Percentiles rank a stretch among this genome's conserved stretches.
These are phyloP conservation scores for Pseudisothecium myosuroides DNA, from an alignment of 225 moss, liverwort and hornwort species.

Conservation along the genomic window DNA sequence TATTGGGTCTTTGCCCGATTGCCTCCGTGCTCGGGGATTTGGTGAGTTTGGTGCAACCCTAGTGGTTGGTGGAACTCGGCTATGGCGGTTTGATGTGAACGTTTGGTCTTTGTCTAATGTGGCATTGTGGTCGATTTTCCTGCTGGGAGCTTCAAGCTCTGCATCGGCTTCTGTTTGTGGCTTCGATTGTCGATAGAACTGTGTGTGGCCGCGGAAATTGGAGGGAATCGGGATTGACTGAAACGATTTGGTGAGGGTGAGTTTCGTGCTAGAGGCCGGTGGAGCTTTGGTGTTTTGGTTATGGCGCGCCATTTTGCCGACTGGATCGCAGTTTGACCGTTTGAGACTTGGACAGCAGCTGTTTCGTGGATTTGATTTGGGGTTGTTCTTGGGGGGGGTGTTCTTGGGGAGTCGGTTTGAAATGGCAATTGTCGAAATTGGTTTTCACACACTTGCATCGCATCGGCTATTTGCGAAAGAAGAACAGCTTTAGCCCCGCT, in stretches of 20 bases:
- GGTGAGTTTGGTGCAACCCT: constrained; percentile 13
- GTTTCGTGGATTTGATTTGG: background rate
- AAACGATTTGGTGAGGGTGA: background rate
- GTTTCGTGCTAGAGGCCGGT: background rate
- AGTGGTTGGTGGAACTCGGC: background rate
- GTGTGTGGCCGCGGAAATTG: background rate
- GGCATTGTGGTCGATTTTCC: background rate
- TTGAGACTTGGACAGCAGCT: background rate
- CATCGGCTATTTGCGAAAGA: background rate
- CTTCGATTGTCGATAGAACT: background rate
- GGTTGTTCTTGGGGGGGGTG: background rate
- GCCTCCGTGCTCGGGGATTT: background rate
- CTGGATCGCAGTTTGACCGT: background rate
- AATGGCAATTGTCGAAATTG: background rate
- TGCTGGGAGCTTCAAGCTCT: background rate
- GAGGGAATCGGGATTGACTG: background rate
- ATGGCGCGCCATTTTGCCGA: background rate
- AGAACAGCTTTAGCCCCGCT: background rate
- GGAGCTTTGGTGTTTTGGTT: background rate
- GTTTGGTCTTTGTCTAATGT: background rate
- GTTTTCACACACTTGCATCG: background rate
- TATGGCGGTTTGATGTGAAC: background rate
- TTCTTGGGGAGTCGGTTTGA: background rate
- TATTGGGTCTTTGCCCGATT: background rate
- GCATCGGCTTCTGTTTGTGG: background rate